Conservation (phyloP, 1,284 basidiomycete species). For the Fomitopsis schrenkii region DNA sequence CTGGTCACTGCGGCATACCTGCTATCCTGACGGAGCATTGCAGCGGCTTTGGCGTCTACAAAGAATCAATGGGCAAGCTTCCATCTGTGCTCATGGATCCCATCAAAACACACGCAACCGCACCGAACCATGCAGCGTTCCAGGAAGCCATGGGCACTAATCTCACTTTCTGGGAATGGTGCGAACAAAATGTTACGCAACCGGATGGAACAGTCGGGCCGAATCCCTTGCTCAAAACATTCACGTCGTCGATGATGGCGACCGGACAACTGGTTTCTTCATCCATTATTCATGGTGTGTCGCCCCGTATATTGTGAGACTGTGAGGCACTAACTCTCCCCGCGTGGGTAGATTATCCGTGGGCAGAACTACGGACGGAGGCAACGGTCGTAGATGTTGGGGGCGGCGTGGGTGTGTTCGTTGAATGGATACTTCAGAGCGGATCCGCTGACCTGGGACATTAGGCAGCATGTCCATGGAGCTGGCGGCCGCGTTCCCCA, state of each 20-base stretch:
- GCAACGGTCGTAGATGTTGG: slow-evolving; percentile 17
- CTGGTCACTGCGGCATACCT: not conserved
- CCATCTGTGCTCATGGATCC: slow-evolving; percentile 9
- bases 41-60: slow-evolving; percentile 6
- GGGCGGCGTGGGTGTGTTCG: slow-evolving; percentile 13
- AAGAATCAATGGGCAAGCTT: slow-evolving; percentile 7
- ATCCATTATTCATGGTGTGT: slow-evolving; percentile 8
- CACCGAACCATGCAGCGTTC: slow-evolving; percentile 2
- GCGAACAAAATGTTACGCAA: slow-evolving; percentile 8
- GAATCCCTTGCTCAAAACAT: slow-evolving; percentile 6
- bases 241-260: slow-evolving; percentile 10
- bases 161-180: slow-evolving; percentile 9
- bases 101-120: slow-evolving; percentile 1
- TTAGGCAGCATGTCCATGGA: slow-evolving; percentile 13
- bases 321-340: not conserved
- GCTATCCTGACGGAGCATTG: not conserved
- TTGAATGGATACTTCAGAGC: not conserved
- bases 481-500: slow-evolving; percentile 9
- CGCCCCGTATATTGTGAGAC: not conserved
- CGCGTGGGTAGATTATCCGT: slow-evolving; percentile 12
- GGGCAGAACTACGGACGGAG: slow-evolving; percentile 8
- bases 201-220: slow-evolving; percentile 8
- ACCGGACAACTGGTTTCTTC: slow-evolving; percentile 7
- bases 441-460: not conserved
- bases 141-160: slow-evolving; percentile 5